Evolutionary conservation across 768 basidiomycete species (phyloP).

Genomic region (Lentinus tigrinus): DNA sequence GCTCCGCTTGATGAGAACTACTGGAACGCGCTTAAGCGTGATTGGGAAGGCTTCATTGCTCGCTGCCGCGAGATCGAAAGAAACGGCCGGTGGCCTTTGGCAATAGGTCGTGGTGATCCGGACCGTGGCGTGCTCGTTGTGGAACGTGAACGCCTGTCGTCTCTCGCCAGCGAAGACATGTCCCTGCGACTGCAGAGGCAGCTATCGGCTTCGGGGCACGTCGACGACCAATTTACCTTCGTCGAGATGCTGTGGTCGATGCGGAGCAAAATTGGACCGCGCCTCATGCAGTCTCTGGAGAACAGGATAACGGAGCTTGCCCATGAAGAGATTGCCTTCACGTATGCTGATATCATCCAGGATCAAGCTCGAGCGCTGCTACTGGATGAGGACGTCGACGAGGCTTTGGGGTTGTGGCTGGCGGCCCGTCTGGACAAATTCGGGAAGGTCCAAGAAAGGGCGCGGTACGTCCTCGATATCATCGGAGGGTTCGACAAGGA

Average conservation of each 20-base stretch:
- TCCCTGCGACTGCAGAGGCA: slow-evolving; percentile 57
- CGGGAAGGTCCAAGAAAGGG: slow-evolving; percentile 53
- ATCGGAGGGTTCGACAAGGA: slow-evolving; percentile 68
- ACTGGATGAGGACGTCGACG: slow-evolving; percentile 58
- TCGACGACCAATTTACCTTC: slow-evolving; percentile 55
- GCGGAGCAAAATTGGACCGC: slow-evolving; percentile 57
- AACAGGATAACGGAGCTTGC: slow-evolving; percentile 58
- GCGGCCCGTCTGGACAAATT: slow-evolving; percentile 56
- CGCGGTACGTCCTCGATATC: slow-evolving; percentile 60
- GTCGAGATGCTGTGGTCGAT: slow-evolving; percentile 65
- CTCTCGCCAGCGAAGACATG: slow-evolving; percentile 63
- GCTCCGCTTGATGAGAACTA: slow-evolving; percentile 76
- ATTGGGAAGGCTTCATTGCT: slow-evolving; percentile 96
- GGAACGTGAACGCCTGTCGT: slow-evolving; percentile 76
- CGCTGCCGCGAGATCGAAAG: slow-evolving; percentile 90
- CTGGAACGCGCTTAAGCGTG: slow-evolving; percentile 81
- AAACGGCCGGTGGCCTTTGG: slow-evolving; percentile 77
- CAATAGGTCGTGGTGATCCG: slow-evolving; percentile 47
- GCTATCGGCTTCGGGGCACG: slow-evolving; percentile 42
- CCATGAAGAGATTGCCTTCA: slow-evolving; percentile 77
- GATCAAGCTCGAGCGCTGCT: slow-evolving; percentile 57
- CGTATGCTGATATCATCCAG: slow-evolving; percentile 70
- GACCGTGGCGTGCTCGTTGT: slow-evolving; percentile 54
- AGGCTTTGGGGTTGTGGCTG: slow-evolving; percentile 61
- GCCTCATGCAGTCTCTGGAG: slow-evolving; percentile 57